Evolutionary conservation across 1,284 basidiomycete genomes (phyloP).

Genomic region (Coniferiporia sulphurascens): DNA sequence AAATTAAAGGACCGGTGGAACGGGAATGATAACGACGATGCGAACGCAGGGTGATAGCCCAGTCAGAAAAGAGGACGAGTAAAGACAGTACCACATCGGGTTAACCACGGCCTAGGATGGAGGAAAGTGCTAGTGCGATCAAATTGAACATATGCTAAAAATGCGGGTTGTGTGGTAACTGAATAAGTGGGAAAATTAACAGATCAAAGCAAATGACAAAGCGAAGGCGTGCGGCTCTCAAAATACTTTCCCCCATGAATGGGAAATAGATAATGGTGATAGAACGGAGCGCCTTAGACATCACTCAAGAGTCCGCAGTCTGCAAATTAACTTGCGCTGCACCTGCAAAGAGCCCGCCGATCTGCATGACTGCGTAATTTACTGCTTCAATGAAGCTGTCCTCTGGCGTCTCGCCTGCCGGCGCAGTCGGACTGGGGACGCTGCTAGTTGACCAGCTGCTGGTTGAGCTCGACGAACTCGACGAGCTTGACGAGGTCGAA

Average conservation of each 20-base stretch:
- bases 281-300: neutral
- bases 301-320: neutral
- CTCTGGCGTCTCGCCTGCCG: neutral
- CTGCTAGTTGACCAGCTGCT: neutral
- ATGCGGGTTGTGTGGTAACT: neutral
- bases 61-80: neutral
- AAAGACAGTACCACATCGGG: slow-evolving; percentile 14
- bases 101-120: neutral
- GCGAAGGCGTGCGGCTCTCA: neutral
- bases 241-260: neutral
- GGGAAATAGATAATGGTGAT: neutral
- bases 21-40: neutral
- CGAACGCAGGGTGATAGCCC: neutral
- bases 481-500: slow-evolving; percentile 13
- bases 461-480: slow-evolving; percentile 16
- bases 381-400: slow-evolving; percentile 11
- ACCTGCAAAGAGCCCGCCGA: slow-evolving; percentile 11
- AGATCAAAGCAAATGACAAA: neutral
- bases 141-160: neutral
- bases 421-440: slow-evolving; percentile 3
- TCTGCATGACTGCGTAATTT: slow-evolving; percentile 5
- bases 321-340: slow-evolving; percentile 12
- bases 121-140: neutral
- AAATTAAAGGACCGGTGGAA: neutral
- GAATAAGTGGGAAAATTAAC: neutral